These are phyloP conservation scores for Fraxinus paxiana DNA, from an alignment of 305 asterid species.

Conservation along the genomic window DNA sequence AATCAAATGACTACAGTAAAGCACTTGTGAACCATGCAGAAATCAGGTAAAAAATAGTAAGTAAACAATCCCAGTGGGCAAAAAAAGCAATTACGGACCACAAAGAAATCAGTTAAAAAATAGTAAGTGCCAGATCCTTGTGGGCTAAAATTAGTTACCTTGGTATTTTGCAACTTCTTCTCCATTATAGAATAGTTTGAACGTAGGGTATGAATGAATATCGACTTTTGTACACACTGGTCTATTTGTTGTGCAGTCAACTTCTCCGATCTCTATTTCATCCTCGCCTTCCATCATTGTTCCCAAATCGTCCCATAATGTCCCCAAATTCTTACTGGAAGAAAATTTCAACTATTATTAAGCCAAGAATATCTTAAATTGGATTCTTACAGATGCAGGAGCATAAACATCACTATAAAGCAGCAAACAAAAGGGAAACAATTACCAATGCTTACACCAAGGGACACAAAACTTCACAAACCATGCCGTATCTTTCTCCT, in stretches of 20 bases:
- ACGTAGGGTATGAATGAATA: slow-evolving; percentile 93
- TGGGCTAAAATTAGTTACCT: slow-evolving; percentile 41
- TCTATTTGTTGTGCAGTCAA: slow-evolving; percentile 67
- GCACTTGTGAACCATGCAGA: background rate
- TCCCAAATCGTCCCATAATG: slow-evolving; percentile 93
- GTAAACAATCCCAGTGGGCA: background rate
- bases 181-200: slow-evolving; percentile 89
- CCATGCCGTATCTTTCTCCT: slow-evolving; percentile 93
- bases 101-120: background rate
- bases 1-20: background rate
- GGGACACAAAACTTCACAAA: slow-evolving; percentile 90
- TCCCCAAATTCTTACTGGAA: slow-evolving; percentile 81
- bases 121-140: background rate
- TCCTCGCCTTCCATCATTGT: slow-evolving; percentile 92
- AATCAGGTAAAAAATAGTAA: background rate
- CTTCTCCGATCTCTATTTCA: slow-evolving; percentile 91
- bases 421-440: background rate
- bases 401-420: slow-evolving; percentile 5
- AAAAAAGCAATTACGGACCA: background rate
- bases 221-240: slow-evolving; percentile 74
- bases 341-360: slow-evolving; percentile 20
- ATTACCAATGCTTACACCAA: slow-evolving; percentile 97
- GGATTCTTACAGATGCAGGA: background rate
- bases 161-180: slow-evolving; percentile 76
- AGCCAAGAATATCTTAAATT: slow-evolving; percentile 10